Evolutionary conservation across 2,329 filamentous ascomycete genomes (phyloP), one percentile per base, ranked within the genome.

Genomic region (Venturia effusa): DNA sequence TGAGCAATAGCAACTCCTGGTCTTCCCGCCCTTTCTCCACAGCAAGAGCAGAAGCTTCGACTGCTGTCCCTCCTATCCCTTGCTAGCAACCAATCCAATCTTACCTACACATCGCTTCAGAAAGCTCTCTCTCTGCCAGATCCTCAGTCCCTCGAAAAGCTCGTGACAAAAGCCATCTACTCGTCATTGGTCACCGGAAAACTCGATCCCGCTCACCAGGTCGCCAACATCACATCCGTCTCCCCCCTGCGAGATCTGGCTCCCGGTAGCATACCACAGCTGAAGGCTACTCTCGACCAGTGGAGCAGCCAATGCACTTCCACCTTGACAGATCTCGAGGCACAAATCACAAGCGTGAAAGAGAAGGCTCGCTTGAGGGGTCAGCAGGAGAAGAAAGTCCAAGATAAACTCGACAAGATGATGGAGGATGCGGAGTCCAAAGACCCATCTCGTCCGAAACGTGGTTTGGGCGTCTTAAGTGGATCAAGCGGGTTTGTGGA

Each of bases 101-200:
- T 97, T 30, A 88, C 83, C 61, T 99, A 99, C 77, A 72, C 79
- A 24, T 79, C 83, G 39, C 84, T 97, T 27, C 84, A 87, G 70
- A 68, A 74, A 7, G 80, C 83, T 0, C 85, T 99, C 55, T 84
- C 82, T 63, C 85, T 97, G 19, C 71, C 82, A 37, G 84, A 83
- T 40, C 73, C 83, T 30, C 82, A 88, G 51, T 85, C 89, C 55
- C 85, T 99, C 63, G 94, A 99, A 79, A 84, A 88, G 68, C 84
- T 97, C 66, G 86, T 97, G 68, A 94, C 93, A 69, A 86, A 86
- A 43, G 89, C 92, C 69, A 88, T 97, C 72, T 97, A 97, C 78
- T 86, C 88, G 6, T 89, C 88, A 48, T 84, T 99, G 1, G 78
- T 99, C 60, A 83, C 84, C 45, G 93, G 88, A 7, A 92, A 90